A percentile compares a stretch with the other conserved stretches of the same genome.
Evolutionary conservation across 768 basidiomycete species (phyloP).

Genomic region (Termitomyces sp.): DNA sequence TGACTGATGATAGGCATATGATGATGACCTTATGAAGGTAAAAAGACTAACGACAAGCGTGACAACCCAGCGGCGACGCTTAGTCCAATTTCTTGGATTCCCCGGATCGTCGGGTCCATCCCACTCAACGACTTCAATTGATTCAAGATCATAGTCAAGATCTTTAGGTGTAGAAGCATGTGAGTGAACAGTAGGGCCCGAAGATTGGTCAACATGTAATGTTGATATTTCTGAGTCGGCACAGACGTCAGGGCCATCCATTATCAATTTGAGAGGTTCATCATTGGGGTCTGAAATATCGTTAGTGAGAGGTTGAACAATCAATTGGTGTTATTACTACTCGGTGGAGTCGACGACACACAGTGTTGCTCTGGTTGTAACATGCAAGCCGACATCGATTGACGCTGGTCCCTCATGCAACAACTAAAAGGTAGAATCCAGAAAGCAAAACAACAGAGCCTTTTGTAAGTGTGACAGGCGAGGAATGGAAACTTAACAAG

Average conservation of each 20-base stretch:
- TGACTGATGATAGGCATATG: neutral
- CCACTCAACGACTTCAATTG: constrained; percentile 19
- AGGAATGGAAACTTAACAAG: neutral
- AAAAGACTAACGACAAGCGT: constrained; percentile 46
- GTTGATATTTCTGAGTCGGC: constrained; percentile 9
- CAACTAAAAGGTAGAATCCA: neutral
- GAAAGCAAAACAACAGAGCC: neutral
- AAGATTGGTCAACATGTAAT: neutral
- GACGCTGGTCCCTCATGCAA: neutral
- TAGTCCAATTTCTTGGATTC: constrained; percentile 38
- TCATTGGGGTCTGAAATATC: neutral
- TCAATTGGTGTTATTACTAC: neutral
- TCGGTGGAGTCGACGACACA: neutral
- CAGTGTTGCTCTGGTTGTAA: neutral
- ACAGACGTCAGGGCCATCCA: neutral
- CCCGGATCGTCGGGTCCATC: constrained; percentile 21
- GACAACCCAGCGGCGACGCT: constrained; percentile 39
- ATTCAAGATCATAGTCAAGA: neutral
- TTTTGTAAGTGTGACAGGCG: neutral
- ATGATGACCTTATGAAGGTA: constrained; percentile 39
- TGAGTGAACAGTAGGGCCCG: neutral
- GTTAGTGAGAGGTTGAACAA: neutral
- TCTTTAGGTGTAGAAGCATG: neutral
- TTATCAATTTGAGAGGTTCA: neutral
- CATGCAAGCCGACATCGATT: neutral